phyloP scores from a whole-genome alignment of 371 early-diverging fungal species.

The Saksenaea vasiformis region DNA sequence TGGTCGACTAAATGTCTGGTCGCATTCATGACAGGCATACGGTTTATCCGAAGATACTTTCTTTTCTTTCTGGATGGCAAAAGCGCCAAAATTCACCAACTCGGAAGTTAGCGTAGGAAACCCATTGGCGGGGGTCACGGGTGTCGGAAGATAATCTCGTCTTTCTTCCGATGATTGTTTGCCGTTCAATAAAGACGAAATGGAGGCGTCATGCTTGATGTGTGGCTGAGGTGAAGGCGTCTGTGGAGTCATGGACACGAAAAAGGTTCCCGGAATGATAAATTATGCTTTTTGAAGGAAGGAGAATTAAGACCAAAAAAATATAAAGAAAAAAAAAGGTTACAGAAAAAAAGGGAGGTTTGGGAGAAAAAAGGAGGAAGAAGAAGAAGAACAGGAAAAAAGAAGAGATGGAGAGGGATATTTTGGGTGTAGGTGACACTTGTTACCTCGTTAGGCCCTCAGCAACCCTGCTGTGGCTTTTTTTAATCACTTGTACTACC shows the following conservation, averaged over 20 bases:
- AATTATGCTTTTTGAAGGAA: neutral
- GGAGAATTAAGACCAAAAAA: neutral
- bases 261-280: neutral
- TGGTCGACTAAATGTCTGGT: conserved; percentile 41
- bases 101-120: conserved; percentile 9
- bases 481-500: conserved; percentile 1
- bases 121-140: conserved; percentile 23
- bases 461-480: conserved; percentile 3
- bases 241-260: neutral
- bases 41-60: conserved; percentile 11
- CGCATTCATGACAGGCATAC: conserved; percentile 34
- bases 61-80: neutral
- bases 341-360: neutral
- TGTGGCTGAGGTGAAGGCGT: conserved; percentile 3
- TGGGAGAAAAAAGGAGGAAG: neutral
- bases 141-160: conserved; percentile 21
- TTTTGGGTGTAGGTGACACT: conserved; percentile 4
- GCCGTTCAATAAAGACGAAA: conserved; percentile 7
- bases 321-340: neutral
- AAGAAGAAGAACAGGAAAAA: conserved; percentile 1
- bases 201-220: conserved; percentile 9
- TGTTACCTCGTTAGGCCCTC: neutral
- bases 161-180: conserved; percentile 5
- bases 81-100: neutral
- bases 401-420: neutral